A percentile compares a stretch with the other conserved stretches of the same genome.
These are phyloP conservation scores for Tieghemostelium lacteum DNA, from an alignment of 78 protist genomes.

Conservation along the genomic window DNA sequence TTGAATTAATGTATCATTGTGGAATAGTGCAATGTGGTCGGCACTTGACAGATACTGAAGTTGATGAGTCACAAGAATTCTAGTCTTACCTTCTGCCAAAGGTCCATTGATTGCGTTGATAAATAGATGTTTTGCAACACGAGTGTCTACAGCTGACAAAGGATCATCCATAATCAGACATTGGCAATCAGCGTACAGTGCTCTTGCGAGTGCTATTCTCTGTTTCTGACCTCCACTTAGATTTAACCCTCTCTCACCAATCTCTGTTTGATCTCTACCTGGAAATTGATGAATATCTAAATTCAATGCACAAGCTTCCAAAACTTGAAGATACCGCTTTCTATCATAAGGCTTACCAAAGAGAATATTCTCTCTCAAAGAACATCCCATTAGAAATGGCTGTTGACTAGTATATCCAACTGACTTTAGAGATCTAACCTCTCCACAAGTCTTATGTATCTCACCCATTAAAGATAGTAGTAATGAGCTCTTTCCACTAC, in stretches of 20 bases:
- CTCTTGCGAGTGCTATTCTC: slow-evolving; percentile 95
- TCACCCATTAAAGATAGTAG: slow-evolving; percentile 68
- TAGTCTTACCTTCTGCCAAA: slow-evolving; percentile 69
- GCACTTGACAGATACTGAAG: slow-evolving; percentile 81
- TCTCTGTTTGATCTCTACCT: slow-evolving; percentile 93
- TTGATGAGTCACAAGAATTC: slow-evolving; percentile 89
- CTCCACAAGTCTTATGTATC: slow-evolving; percentile 23
- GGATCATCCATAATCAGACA: slow-evolving; percentile 93
- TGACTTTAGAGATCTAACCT: not conserved
- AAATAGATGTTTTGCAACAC: slow-evolving; percentile 87
- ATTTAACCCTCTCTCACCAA: slow-evolving; percentile 98
- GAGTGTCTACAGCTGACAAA: slow-evolving; percentile 94
- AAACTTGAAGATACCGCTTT: slow-evolving; percentile 68
- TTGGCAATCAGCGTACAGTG: slow-evolving; percentile 85
- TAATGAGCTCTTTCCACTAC: slow-evolving; percentile 94
- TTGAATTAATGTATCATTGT: slow-evolving; percentile 21
- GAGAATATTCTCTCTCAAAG: slow-evolving; percentile 95
- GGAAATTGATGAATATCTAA: slow-evolving; percentile 83
- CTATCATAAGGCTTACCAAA: slow-evolving; percentile 90
- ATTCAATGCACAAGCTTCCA: slow-evolving; percentile 86
- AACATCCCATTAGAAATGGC: slow-evolving; percentile 92
- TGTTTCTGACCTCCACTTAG: slow-evolving; percentile 98
- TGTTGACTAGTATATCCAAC: slow-evolving; percentile 86
- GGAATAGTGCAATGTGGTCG: slow-evolving; percentile 81
- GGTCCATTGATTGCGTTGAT: slow-evolving; percentile 58